These are phyloP conservation scores for Juglanconis juglandina DNA, from an alignment of 2,329 filamentous ascomycete species.

Conservation along the genomic window DNA sequence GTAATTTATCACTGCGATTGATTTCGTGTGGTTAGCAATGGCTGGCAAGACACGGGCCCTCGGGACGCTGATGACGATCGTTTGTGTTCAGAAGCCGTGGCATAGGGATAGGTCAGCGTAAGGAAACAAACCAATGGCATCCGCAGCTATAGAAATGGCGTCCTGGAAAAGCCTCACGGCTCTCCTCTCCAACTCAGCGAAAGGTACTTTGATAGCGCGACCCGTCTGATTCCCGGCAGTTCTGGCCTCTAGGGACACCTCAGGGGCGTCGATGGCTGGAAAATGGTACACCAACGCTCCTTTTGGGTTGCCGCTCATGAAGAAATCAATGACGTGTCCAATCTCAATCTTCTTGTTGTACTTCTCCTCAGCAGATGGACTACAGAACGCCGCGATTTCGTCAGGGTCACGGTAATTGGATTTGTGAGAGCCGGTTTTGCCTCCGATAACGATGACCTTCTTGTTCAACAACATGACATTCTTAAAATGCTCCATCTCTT, in stretches of 20 bases:
- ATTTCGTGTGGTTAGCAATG: neutral
- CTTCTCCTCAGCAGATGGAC: too few species aligned
- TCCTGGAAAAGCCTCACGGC: neutral
- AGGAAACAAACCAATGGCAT: neutral
- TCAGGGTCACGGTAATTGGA: neutral
- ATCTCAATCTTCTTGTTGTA: neutral
- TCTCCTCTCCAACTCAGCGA: neutral
- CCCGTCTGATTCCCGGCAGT: neutral
- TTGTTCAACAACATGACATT: neutral
- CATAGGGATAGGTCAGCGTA: too few species aligned
- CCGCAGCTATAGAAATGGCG: neutral
- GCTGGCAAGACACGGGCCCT: too few species aligned
- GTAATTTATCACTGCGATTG: neutral
- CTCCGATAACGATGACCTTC: neutral
- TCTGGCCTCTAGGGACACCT: neutral
- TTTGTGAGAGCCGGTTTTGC: neutral
- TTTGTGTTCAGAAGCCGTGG: neutral
- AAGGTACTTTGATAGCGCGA: neutral
- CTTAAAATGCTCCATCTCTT: neutral
- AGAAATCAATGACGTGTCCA: neutral
- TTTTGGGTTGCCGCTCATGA: neutral
- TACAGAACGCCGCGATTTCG: neutral
- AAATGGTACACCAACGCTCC: neutral
- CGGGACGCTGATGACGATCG: neutral
- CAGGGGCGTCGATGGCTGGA: neutral